Base-by-base conservation (phyloP, 2,329 filamentous ascomycete genomes). In the Paraphoma chrysanthemicola region DNA sequence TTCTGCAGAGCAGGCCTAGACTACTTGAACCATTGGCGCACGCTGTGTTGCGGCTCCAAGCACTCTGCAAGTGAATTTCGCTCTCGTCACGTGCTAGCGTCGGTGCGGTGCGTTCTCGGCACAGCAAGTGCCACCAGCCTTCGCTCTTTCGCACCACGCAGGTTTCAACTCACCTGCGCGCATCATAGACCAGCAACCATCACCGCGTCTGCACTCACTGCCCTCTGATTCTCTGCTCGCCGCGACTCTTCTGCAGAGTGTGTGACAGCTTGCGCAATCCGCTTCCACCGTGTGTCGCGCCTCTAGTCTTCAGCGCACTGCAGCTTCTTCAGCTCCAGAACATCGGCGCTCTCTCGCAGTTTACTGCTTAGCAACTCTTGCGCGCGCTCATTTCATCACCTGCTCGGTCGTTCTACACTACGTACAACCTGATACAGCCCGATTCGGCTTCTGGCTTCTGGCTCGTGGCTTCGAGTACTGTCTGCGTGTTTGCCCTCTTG, bases 391-490 rank as follows among this genome's bases (percentile, higher is more conserved):
- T 50, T 54, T 42, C 30, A 23, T 61, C 66, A 62, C 53, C 64
- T 72, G 59, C 61, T 54, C 55, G 54, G 54, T 60, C 63, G 59
- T 64, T 63, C 60, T 59, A 60, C 66, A 64, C 57, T 57, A 50
- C 60, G 62, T 67, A 62, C 62, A 62, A 66, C 62, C 59, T 74
- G 73, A 68, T 70, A 63, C 59, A 57, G 47, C 53, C 62, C 48
- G 44, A 62, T 54, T 60, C 56, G 54, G 62, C 51, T 57, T 50
- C 64, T 66, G 56, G 62, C 51, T 57, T 49, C 64, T 66, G 56
- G 65, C 56, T 62, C 63, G 64, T 66, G 64, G 56, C 51, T 63
- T 62, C 66, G 62, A 70, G 67, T 67, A 55, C 61, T 64, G 55
- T 60, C 51, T 63, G 56, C 64, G 65, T 67, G 61, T 66, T 66